Evolutionary conservation across 2,329 filamentous ascomycete genomes (phyloP), one percentile per base, ranked within the genome.

Genomic region (Ascomycota sp.): DNA sequence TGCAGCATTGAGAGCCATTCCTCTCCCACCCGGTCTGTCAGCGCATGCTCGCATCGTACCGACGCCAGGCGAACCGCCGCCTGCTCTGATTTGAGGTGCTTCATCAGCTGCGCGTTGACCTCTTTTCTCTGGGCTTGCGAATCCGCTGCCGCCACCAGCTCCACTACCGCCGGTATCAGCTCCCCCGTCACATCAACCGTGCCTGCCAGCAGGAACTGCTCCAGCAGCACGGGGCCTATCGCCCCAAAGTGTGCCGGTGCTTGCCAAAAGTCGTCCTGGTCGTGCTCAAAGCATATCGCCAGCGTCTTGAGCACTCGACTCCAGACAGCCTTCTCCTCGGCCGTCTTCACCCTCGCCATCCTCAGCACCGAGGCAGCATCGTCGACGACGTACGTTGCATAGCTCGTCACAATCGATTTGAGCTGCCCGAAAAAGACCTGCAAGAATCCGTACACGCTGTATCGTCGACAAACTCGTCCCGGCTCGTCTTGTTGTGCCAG

Each of bases 181-280:
- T 71, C 64, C 22, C 58, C 46, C 7, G 46, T 44, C 21, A 65
- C 43, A 29, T 59, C 55, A 11, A 58, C 42, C 5, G 45, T 47
- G 5, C 50, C 47, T 27, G 59, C 69, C 38, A 60, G 53, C 25
- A 57, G 41, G 38, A 75, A 68, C 35, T 91, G 81, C 17, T 63
- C 56, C 36, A 81, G 63, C 20, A 95, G 61, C 3, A 76, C 69
- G 1, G 63, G 59, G 10, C 72, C 69, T 24, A 94, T 71, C 20
- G 68, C 68, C 33, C 63, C 62, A 45, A 94, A 93, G 55, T 94
- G 85, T 1, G 78, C 67, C 0, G 89, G 86, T 1, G 79, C 72
- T 61, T 93, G 83, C 85, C 85, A 95, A 59, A 93, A 95, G 51
- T 83, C 78, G 48, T 92, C 83, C 53, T 92, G 79, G 46, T 95